phyloP scores from a whole-genome alignment of 805 yeast species.

The Ogataea nakhonphanomensis region DNA sequence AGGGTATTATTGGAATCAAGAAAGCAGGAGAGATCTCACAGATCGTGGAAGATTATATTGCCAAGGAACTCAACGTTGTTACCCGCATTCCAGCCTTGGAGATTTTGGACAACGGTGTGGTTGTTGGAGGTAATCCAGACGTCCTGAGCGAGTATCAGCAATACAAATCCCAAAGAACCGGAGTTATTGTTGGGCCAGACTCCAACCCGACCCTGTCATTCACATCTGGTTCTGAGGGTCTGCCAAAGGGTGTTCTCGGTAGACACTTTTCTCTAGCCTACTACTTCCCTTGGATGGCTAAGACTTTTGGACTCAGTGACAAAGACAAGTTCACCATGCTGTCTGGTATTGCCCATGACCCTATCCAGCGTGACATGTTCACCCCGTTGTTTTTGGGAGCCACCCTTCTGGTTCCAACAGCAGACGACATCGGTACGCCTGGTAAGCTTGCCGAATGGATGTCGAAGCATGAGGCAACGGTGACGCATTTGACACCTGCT shows the following conservation, averaged over 20 bases:
- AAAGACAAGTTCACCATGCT: constrained; percentile 94
- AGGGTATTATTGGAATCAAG: constrained; percentile 82
- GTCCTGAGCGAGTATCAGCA: constrained; percentile 43
- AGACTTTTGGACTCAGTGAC: constrained; percentile 71
- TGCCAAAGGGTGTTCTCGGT: constrained; percentile 98
- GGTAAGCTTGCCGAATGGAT: constrained; percentile 98
- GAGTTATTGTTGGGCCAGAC: constrained; percentile 95
- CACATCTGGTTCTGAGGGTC: constrained; percentile 97
- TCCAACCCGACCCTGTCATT: constrained; percentile 94
- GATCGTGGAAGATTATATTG: constrained; percentile 74
- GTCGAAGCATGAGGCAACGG: constrained; percentile 85
- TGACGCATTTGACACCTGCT: constrained; percentile 97
- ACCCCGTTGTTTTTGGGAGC: constrained; percentile 98
- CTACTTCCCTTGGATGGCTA: constrained; percentile 98
- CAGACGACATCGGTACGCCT: constrained; percentile 98
- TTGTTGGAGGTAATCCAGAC: constrained; percentile 53
- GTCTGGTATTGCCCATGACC: constrained; percentile 98
- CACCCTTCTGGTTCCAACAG: constrained; percentile 85
- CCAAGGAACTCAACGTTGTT: constrained; percentile 65
- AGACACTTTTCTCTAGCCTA: constrained; percentile 96
- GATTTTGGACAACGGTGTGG: constrained; percentile 69
- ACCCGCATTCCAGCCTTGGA: constrained; percentile 76
- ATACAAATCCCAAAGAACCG: constrained; percentile 60
- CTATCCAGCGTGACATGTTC: constrained; percentile 98
- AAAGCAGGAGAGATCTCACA: constrained; percentile 84